Percentiles rank a stretch among this genome's conserved stretches.
These are phyloP conservation scores for Ammopiptanthus mongolicus DNA, from an alignment of 306 rosid species.

Conservation along the genomic window DNA sequence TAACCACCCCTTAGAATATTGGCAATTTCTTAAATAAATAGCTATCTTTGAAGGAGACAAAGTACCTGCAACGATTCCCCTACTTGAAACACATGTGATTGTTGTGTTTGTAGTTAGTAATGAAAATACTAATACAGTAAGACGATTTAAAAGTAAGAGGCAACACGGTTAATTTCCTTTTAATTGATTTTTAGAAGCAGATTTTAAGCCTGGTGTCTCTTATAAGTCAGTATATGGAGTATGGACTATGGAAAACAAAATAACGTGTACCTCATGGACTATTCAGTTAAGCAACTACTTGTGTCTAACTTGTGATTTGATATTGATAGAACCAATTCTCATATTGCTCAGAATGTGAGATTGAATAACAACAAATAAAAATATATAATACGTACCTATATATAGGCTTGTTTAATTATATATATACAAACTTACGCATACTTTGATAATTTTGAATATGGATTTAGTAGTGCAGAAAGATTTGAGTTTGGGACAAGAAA, in stretches of 20 bases:
- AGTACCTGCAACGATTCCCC: constrained; percentile 34
- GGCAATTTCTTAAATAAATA: constrained; percentile 38
- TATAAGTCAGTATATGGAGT: not conserved
- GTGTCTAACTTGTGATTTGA: not conserved
- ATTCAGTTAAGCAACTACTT: not conserved
- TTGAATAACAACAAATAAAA: too few species aligned
- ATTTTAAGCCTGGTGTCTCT: constrained; percentile 4
- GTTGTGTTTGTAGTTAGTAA: not conserved
- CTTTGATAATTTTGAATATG: too few species aligned
- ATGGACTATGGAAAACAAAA: not conserved
- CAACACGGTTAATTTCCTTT: not conserved
- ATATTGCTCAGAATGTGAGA: too few species aligned
- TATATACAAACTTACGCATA: too few species aligned
- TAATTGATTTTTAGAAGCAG: not conserved
- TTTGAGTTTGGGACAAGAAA: too few species aligned
- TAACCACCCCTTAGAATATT: constrained; percentile 40
- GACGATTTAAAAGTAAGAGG: too few species aligned
- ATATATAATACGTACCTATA: too few species aligned
- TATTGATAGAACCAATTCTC: not conserved
- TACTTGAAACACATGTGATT: constrained; percentile 15
- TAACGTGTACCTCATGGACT: not conserved
- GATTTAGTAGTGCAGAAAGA: too few species aligned
- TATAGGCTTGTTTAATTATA: too few species aligned
- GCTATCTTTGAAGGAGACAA: constrained; percentile 56
- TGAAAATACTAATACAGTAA: too few species aligned